These are phyloP conservation scores for Xylariales sp. DNA, from an alignment of 2,329 filamentous ascomycete species.

Conservation along the genomic window DNA sequence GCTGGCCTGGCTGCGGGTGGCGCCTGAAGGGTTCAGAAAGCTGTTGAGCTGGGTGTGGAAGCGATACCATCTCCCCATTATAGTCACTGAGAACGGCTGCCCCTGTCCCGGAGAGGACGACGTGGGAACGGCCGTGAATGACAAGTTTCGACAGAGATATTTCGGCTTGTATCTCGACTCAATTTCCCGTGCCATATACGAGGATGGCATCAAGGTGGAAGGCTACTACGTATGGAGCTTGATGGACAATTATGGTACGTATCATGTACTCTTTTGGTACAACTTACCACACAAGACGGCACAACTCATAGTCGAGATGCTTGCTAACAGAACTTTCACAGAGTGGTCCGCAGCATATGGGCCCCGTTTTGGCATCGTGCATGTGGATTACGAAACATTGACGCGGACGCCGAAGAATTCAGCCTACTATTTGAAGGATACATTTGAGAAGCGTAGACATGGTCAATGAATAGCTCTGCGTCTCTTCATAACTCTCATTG, in stretches of 20 bases:
- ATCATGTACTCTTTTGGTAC: neutral
- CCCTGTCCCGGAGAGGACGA: neutral
- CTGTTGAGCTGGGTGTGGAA: neutral
- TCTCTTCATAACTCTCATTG: too few species aligned
- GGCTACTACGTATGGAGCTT: neutral
- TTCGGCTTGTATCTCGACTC: neutral
- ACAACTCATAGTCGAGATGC: neutral
- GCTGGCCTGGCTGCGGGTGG: constrained; percentile 10
- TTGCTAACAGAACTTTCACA: too few species aligned
- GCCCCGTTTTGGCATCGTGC: neutral
- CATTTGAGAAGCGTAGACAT: neutral
- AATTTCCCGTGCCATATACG: neutral
- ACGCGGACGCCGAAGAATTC: neutral
- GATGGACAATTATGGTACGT: neutral
- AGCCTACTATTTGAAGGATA: neutral
- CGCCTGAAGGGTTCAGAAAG: constrained; percentile 7
- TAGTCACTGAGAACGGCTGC: neutral
- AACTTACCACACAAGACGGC: too few species aligned
- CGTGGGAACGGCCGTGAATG: neutral
- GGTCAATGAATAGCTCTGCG: too few species aligned
- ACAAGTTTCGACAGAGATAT: neutral
- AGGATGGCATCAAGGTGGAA: neutral
- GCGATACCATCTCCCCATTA: neutral
- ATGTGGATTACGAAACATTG: neutral
- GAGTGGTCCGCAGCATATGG: neutral